phyloP scores from a whole-genome alignment of 2,329 filamentous ascomycete species.

The Fusarium oxysporum region DNA sequence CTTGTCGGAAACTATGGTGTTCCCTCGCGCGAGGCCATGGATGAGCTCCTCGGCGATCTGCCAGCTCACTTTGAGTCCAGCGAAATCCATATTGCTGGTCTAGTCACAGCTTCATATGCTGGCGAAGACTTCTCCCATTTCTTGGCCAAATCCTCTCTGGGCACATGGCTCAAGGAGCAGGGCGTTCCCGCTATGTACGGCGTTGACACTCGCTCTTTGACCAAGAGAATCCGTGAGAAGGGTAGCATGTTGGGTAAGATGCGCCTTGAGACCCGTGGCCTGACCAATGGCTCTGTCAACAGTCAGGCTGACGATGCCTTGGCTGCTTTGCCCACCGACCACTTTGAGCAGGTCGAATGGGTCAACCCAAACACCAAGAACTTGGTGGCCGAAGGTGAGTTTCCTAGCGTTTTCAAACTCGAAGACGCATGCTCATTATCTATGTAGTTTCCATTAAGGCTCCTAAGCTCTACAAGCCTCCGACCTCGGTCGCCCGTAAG shows the following conservation, averaged over 20 bases:
- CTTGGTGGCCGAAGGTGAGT: conserved; percentile 92
- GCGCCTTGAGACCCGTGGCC: conserved; percentile 71
- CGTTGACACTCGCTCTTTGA: conserved; percentile 92
- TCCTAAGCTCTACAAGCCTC: conserved; percentile 87
- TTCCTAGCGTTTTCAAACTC: conserved; percentile 27
- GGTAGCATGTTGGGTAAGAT: conserved; percentile 97
- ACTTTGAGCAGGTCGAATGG: conserved; percentile 88
- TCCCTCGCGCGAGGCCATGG: conserved; percentile 84
- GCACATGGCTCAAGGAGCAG: conserved; percentile 96
- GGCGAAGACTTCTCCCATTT: conserved; percentile 97
- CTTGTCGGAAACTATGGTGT: conserved; percentile 98
- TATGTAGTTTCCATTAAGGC: conserved; percentile 84
- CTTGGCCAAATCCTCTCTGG: conserved; percentile 89
- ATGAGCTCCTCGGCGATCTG: conserved; percentile 85
- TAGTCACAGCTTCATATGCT: conserved; percentile 90
- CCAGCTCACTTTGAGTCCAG: conserved; percentile 94
- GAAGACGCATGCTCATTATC: conserved; percentile 54
- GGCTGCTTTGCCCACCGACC: conserved; percentile 46
- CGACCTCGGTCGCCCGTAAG: conserved; percentile 76
- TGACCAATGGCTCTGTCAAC: conserved; percentile 58
- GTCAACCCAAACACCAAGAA: conserved; percentile 92
- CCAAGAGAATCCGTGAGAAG: conserved; percentile 92
- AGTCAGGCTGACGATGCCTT: conserved; percentile 42
- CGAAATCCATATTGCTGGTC: conserved; percentile 92
- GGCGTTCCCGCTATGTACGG: conserved; percentile 94